A percentile compares a stretch with the other conserved stretches of the same genome.
These are phyloP conservation scores for Alternaria solani DNA, from an alignment of 2,329 filamentous ascomycete species.

Conservation along the genomic window DNA sequence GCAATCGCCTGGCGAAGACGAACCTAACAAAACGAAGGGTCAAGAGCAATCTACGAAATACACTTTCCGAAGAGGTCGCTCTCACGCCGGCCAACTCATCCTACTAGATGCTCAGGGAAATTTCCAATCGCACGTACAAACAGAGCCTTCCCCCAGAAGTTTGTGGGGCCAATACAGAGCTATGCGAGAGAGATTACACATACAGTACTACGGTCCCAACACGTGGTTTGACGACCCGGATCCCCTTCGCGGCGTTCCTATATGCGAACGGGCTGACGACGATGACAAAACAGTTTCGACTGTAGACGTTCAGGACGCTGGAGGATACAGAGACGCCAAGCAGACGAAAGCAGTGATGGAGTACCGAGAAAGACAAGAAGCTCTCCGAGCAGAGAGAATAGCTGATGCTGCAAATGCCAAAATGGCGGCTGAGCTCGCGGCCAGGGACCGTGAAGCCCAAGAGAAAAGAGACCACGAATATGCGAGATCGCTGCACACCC, in stretches of 20 bases:
- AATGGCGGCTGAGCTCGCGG: background rate
- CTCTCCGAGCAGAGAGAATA: background rate
- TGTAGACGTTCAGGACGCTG: fast-evolving
- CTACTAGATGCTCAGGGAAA: background rate
- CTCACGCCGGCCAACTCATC: conserved; percentile 3
- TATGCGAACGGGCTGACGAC: background rate
- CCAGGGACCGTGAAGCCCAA: background rate
- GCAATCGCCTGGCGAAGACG: background rate
- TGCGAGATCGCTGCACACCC: background rate
- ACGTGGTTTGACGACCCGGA: background rate
- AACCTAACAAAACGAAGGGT: background rate
- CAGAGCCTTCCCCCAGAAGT: background rate
- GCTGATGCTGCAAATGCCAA: background rate
- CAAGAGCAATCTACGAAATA: background rate
- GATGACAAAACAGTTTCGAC: background rate
- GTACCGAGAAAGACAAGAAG: background rate
- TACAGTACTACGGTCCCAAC: conserved; percentile 11
- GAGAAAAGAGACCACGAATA: background rate
- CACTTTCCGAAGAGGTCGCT: background rate
- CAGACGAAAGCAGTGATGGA: background rate
- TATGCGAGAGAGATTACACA: conserved; percentile 3
- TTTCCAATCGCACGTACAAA: background rate
- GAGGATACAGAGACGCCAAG: background rate
- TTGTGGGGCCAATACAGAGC: conserved; percentile 4
- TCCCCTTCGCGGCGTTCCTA: conserved; percentile 9